These are phyloP conservation scores for Toxicodendron radicans DNA, from an alignment of 345 rosid genomes.

Conservation along the genomic window DNA sequence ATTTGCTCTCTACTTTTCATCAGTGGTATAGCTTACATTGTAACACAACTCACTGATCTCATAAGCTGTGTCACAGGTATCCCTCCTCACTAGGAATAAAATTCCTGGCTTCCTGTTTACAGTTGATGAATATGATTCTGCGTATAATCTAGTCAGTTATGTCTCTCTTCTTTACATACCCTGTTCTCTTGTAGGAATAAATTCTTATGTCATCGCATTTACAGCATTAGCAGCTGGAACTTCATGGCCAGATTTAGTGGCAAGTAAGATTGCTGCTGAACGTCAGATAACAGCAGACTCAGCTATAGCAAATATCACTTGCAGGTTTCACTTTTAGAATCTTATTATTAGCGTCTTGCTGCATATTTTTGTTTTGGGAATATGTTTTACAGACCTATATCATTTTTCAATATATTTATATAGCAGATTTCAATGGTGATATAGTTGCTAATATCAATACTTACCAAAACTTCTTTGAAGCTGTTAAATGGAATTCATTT, in stretches of 20 bases:
- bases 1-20: conserved; percentile 78
- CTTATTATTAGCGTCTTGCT: not conserved
- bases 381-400: not conserved
- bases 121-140: conserved; percentile 9
- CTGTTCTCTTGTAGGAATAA: conserved; percentile 54
- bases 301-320: conserved; percentile 94
- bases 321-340: conserved; percentile 55
- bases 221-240: conserved; percentile 93
- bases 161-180: conserved; percentile 1
- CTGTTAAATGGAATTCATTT: not conserved
- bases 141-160: conserved; percentile 11
- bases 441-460: not conserved
- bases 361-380: not conserved
- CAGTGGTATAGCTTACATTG: conserved; percentile 76
- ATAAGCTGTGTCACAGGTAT: conserved; percentile 95
- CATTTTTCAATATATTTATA: not conserved
- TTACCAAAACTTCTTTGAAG: not conserved
- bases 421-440: not conserved
- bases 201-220: conserved; percentile 90
- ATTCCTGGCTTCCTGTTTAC: conserved; percentile 9
- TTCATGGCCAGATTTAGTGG: conserved; percentile 97
- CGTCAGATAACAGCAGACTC: conserved; percentile 93
- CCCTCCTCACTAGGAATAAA: conserved; percentile 2
- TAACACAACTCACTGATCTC: conserved; percentile 72
- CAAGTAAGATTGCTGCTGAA: conserved; percentile 96